Base-by-base conservation (phyloP, 2,329 filamentous ascomycete genomes). In the Aureobasidium melanogenum region DNA sequence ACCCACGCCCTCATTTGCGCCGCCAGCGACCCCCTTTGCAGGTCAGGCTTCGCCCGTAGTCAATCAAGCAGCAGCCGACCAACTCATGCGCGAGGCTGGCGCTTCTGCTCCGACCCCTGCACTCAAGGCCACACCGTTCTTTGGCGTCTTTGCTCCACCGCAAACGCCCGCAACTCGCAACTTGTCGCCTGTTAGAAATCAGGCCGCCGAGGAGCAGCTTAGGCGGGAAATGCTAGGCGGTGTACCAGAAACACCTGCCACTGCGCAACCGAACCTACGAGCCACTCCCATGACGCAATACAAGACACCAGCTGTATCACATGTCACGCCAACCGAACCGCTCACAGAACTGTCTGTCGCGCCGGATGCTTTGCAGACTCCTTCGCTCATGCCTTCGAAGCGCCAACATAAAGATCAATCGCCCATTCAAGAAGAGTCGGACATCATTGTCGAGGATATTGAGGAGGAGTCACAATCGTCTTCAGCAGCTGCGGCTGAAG, bases 131-230 rank as follows among this genome's bases (percentile, higher is more conserved):
- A 59, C 56, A 10, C 56, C 56, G 4, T 59, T 59, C 56, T 59
- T 59, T 26, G 54, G 54, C 30, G 38, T 57, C 54, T 57, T 57
- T 15, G 56, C 56, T n/a, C 56, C 56, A 12, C 56, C 44, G 3
- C 44, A 48, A 17, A 59, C 56, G 1, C 56, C 56, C 2, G 32
- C 44, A 14, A 7, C 43, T 2, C 56, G 44, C 44, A 50, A 59
- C 26, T 9, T 50, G 43, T 59, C 56, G 22, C 56, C 56, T n/a
- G 44, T 59, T 9, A 36, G 56, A 24, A 41, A 39, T 17, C n/a
- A 41, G 17, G 56, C 56, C 12, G 56, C 56, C 10, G 56, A 43
- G 6, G 28, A 48, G 24, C 56, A 59, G 32, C 56, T 59, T 24
- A 48, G 26, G 44, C 56, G 44, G 0, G 56, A 59, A 44, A 59